Base-by-base conservation (phyloP, 1,284 basidiomycete species). In the Thelephora terrestris region DNA sequence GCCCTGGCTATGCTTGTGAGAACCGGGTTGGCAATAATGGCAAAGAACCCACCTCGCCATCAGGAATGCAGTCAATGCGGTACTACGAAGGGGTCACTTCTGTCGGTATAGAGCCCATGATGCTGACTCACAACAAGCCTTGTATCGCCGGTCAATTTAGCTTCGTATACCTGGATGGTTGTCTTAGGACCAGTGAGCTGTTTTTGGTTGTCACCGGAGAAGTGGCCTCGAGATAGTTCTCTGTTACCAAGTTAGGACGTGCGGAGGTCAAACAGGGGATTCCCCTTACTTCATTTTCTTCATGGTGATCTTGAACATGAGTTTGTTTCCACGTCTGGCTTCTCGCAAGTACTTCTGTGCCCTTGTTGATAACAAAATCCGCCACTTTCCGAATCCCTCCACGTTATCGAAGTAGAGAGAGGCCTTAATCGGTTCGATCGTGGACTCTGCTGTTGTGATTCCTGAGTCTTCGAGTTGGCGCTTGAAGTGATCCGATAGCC, bases 181-280 rank as follows among this genome's bases (percentile, higher is more conserved):
- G n/a, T n/a, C n/a, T n/a, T n/a, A n/a, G 64, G 52, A 0, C 71
- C 72, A 25, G 69, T 78, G 14, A 85, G 62, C n/a, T 70, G 62
- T 60, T 81, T 84, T 53, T 84, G 79, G 51, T 85, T 85, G 52
- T 82, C 78, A 7, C 70, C 69, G 0, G 81, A 83, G 57, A 85
- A 84, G 51, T 79, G 73, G 0, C 82, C 81, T 6, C 74, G 72
- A 0, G 81, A 84, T 2, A 84, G 66, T 50, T 82, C 75, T 55
- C 81, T 84, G 48, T 2, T 37, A 17, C 42, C 34, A 45, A 37
- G 25, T 18, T 16, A 39, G 27, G 4, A 5, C 16, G n/a, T n/a
- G n/a, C 21, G 36, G 18, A 27, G 27, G 14, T 32, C 7, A 14
- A 6, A 32, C 14, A 45, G 45, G 53, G 17, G 35, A 5, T 5